These are phyloP conservation scores for Arthrobotrys sphaeroides DNA, from an alignment of 2,329 filamentous ascomycete species.

Conservation along the genomic window DNA sequence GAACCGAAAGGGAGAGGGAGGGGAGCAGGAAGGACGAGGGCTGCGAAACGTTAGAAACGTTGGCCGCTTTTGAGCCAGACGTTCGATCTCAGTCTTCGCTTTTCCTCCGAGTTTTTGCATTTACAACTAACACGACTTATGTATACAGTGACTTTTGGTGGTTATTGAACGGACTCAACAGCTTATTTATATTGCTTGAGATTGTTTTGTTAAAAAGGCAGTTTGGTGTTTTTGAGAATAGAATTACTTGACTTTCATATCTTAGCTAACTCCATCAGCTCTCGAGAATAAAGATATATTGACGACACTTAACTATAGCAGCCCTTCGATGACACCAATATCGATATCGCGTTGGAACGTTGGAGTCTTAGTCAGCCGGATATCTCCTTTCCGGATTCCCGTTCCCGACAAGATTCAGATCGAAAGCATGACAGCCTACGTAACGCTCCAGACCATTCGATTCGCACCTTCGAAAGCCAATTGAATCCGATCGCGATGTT, in stretches of 20 bases:
- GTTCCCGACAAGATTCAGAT: background rate
- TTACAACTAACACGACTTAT: background rate
- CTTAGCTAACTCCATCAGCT: too few relatives aligned
- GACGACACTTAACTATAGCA: too few relatives aligned
- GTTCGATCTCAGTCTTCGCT: too few relatives aligned
- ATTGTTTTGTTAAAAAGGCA: background rate
- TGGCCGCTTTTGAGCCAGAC: too few relatives aligned
- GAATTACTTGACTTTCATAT: background rate
- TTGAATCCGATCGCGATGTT: background rate
- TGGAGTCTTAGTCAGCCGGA: background rate
- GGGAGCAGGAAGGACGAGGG: slow-evolving; percentile 32
- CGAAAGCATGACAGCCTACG: slow-evolving; percentile 3
- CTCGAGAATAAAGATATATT: too few relatives aligned
- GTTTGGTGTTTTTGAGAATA: background rate
- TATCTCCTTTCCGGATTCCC: background rate
- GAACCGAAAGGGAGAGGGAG: slow-evolving; percentile 31
- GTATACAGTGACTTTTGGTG: background rate
- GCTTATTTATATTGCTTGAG: background rate
- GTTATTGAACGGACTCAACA: background rate
- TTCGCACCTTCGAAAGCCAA: background rate
- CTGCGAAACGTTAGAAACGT: slow-evolving; percentile 21
- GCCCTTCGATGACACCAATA: background rate
- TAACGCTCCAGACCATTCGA: background rate
- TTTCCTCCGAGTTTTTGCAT: background rate
- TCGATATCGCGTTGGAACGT: background rate